Conservation (phyloP, 2,329 filamentous ascomycete genomes). For the Aplosporella prunicola region DNA sequence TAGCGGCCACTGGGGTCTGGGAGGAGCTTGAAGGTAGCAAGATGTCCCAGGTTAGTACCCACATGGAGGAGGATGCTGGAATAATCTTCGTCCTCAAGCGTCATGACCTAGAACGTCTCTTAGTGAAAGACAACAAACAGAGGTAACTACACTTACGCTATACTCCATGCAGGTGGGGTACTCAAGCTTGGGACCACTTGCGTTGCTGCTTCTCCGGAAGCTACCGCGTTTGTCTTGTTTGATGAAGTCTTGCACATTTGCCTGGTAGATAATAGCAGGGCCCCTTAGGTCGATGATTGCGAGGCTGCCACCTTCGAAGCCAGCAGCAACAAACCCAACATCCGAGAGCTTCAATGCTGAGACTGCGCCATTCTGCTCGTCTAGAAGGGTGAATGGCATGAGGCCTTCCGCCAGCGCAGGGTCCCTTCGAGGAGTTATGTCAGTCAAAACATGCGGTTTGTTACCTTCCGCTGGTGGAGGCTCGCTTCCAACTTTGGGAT, state of each 20-base stretch:
- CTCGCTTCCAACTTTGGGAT: constrained; percentile 61
- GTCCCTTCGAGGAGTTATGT: constrained; percentile 66
- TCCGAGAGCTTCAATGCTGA: constrained; percentile 78
- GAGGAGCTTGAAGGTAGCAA: constrained; percentile 84
- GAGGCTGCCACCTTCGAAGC: constrained; percentile 72
- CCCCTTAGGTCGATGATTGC: constrained; percentile 81
- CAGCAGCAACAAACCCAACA: constrained; percentile 81
- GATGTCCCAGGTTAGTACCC: constrained; percentile 73
- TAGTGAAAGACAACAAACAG: neutral
- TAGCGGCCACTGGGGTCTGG: constrained; percentile 63
- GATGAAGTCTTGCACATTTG: constrained; percentile 60
- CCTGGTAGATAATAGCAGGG: constrained; percentile 71
- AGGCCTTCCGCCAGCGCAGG: constrained; percentile 66
- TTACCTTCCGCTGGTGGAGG: constrained; percentile 42
- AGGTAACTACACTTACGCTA: constrained; percentile 41
- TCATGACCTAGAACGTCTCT: constrained; percentile 50
- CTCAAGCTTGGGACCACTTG: constrained; percentile 46
- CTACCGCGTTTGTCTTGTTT: constrained; percentile 69
- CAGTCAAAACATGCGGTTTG: constrained; percentile 48
- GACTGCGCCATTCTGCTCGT: constrained; percentile 74
- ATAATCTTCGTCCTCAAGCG: constrained; percentile 84
- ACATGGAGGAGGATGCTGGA: constrained; percentile 91
- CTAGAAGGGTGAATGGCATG: constrained; percentile 68
- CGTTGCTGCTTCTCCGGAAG: constrained; percentile 49
- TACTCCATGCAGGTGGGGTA: constrained; percentile 81